Conservation (phyloP, 371 early-diverging fungal genomes). For the Mortierella sp. region DNA sequence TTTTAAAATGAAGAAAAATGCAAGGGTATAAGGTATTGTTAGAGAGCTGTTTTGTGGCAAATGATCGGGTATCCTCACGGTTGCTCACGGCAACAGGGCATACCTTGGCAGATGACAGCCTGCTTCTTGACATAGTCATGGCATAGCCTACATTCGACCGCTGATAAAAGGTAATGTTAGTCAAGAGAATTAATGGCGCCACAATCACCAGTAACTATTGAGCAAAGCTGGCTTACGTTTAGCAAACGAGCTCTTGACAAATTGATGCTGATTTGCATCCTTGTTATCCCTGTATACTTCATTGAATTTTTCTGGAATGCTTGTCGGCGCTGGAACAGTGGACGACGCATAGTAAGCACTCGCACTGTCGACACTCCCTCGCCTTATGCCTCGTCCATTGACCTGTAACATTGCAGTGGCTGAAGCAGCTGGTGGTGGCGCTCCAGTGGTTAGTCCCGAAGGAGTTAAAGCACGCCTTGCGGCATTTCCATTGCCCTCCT, state of each 20-base stretch:
- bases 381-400: conserved; percentile 22
- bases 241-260: conserved; percentile 60
- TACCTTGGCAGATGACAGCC: conserved; percentile 61
- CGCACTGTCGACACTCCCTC: conserved; percentile 49
- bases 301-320: conserved; percentile 6
- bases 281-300: conserved; percentile 17
- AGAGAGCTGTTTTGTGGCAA: not conserved
- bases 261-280: conserved; percentile 42
- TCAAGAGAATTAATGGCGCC: not conserved
- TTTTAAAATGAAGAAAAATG: conserved; percentile 5
- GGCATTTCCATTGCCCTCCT: conserved; percentile 5
- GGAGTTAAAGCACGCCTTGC: conserved; percentile 46
- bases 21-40: conserved; percentile 6
- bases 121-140: conserved; percentile 56
- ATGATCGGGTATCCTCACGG: not conserved
- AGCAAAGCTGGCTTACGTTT: conserved; percentile 53
- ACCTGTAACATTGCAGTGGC: not conserved
- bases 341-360: conserved; percentile 36
- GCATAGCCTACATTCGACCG: conserved; percentile 56
- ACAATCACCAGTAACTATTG: too few relatives aligned
- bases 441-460: conserved; percentile 34
- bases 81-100: not conserved
- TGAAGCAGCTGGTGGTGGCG: conserved; percentile 34
- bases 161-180: conserved; percentile 14
- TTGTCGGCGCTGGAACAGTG: conserved; percentile 43